Base-by-base conservation (phyloP, 768 basidiomycete species). In the Tulasnella sp. region DNA sequence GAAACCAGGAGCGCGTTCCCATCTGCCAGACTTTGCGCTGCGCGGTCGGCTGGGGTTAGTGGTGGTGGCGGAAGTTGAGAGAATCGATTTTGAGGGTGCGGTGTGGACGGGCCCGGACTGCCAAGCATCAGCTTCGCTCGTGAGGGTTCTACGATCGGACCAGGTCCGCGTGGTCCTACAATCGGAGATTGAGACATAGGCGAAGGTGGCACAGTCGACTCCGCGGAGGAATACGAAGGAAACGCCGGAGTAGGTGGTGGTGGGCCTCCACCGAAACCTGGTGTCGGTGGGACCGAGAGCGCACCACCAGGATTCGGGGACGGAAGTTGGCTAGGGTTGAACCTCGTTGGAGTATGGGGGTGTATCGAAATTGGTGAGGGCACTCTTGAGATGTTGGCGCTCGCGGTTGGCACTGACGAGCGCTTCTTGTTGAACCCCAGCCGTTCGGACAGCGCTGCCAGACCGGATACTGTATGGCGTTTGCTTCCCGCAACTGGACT, bases 211-310 rank as follows among this genome's bases (percentile, higher is more conserved):
- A 87, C 80, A 27, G 79, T 74, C 27, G 89, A 36, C 36, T 80
- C 86, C 9, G 87, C 82, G 42, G 87, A 85, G 0, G 91, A 88
- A 83, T 90, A 94, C 1, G 92, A 88, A 19, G 93, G 93, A 82
- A 93, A 93, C 3, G 93, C 91, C 1, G 93, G 93, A 5, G 92
- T 94, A 68, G 87, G 87, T 0, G 92, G 90, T 1, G 42, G 39
- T 12, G 38, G 72, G n/a, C n/a, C n/a, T 14, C 31, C 18, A 34
- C 40, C 34, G 31, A 52, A 77, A 79, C n/a, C 38, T 14, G 79
- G 79, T 24, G 79, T 38, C 36, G 38, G 42, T 58, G 73, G 56
- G 36, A 79, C 48, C 42, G 72, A 74, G 38, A 48, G 42, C 21
- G 36, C n/a, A n/a, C n/a, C 18, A 18, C 18, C 58, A 40, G 71